These are phyloP conservation scores for Durusdinium trenchii DNA, from an alignment of 73 alveolate genomes.

Conservation along the genomic window DNA sequence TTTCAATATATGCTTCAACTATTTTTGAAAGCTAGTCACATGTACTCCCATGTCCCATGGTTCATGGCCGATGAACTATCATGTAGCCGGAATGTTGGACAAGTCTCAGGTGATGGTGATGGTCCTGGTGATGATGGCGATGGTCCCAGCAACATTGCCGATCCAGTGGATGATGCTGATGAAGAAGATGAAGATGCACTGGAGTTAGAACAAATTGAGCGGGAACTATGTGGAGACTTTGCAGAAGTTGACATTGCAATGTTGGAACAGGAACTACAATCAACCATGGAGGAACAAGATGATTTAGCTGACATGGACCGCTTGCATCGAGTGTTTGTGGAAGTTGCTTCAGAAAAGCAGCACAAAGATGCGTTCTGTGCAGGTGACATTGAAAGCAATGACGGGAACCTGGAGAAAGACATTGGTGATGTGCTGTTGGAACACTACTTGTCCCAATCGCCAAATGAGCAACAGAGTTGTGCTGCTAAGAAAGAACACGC, in stretches of 20 bases:
- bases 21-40: too few species aligned
- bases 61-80: too few species aligned
- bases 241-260: neutral
- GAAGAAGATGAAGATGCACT: neutral
- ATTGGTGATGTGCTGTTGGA: too few species aligned
- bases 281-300: neutral
- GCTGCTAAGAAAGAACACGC: too few species aligned
- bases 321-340: neutral
- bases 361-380: neutral
- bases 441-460: too few species aligned
- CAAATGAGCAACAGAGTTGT: too few species aligned
- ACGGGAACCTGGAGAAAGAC: too few species aligned
- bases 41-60: too few species aligned
- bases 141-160: neutral
- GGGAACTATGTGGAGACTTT: neutral
- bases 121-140: neutral
- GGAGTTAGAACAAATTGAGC: neutral
- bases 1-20: too few species aligned
- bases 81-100: too few species aligned
- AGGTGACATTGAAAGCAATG: too few species aligned
- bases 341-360: neutral
- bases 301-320: neutral
- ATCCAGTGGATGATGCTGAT: neutral
- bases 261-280: neutral
- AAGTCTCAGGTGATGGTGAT: neutral